Base-by-base conservation (phyloP, 2,329 filamentous ascomycete genomes). In the Ophiostoma sp. region DNA sequence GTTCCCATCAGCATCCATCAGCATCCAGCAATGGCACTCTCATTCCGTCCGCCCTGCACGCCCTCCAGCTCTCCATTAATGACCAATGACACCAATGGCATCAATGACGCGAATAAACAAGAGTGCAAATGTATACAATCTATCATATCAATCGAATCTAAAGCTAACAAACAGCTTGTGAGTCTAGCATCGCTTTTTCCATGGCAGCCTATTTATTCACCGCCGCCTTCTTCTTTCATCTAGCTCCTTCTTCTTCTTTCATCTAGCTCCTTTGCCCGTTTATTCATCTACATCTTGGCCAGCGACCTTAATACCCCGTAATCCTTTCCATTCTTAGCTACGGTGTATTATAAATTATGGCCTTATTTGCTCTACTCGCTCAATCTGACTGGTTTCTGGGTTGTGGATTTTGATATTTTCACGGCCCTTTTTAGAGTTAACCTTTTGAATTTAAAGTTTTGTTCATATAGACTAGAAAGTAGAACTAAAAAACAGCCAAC, bases 241-340 rank as follows among this genome's bases (percentile, higher is more conserved):
- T 44, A n/a, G n/a, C n/a, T n/a, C n/a, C 17, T 13, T 15, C 44
- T 52, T n/a, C 17, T 52, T 52, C 44, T 52, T 20, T 2, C 17
- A 52, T 52, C 48, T 57, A 27, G 52, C 52, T 57, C 52, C 23
- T 27, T 57, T 57, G 52, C 52, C 52, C 52, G n/a, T 8, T 57
- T 57, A 13, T 27, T 15, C 44, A 39, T 5, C 44, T 48, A 20
- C 15, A 20, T 2, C 6, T 17, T 48, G 44, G n/a, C 20, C 44
- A 39, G 13, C 13, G 36, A 11, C 5, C 36, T 39, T 8, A 39
- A 6, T 13, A 39, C 10, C 13, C 6, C 35, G 6, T 36, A 36
- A 10, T 36, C 36, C 10, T 39, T 2, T 11, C 1, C 7, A 39
- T 11, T 39, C 13, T 1, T 31, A 39, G 13, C 13, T 39, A 10